Percentiles rank a stretch among this genome's conserved stretches.
Conservation (phyloP, 257 asterid species). For the Ilex asprella region DNA sequence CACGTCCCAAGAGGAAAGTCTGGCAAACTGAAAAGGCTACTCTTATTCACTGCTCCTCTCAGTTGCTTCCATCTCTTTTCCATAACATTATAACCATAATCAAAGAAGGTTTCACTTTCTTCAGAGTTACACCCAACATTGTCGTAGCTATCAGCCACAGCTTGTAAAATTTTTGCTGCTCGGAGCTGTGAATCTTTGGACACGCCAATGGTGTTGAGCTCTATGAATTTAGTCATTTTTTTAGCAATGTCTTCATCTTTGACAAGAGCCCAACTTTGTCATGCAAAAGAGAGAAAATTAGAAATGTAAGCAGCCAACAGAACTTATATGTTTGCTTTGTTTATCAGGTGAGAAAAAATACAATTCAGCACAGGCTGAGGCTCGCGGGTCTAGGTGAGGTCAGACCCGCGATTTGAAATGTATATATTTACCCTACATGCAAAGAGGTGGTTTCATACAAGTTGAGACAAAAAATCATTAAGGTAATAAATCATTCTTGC, state of each 20-base stretch:
- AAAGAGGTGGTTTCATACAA: too few relatives aligned
- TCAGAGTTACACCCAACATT: constrained; percentile 15
- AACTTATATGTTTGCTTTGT: too few relatives aligned
- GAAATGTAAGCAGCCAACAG: too few relatives aligned
- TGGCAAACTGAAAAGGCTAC: constrained; percentile 58
- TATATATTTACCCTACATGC: too few relatives aligned
- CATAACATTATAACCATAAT: constrained; percentile 44
- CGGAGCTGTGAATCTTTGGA: constrained; percentile 92
- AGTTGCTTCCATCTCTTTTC: constrained; percentile 68
- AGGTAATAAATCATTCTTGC: too few relatives aligned
- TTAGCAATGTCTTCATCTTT: constrained; percentile 65
- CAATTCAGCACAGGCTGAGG: too few relatives aligned
- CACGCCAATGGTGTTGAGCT: constrained; percentile 76
- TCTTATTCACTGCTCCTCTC: constrained; percentile 40
- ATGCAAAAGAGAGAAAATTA: neutral
- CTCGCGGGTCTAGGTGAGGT: too few relatives aligned
- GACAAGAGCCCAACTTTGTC: constrained; percentile 86
- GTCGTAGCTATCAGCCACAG: constrained; percentile 46
- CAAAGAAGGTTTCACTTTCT: constrained; percentile 48
- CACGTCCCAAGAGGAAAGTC: constrained; percentile 45
- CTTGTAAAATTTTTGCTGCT: constrained; percentile 70
- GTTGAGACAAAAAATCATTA: too few relatives aligned
- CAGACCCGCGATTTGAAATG: too few relatives aligned
- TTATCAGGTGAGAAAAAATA: too few relatives aligned
- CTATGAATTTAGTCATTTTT: constrained; percentile 73